phyloP scores from a whole-genome alignment of 208 protist genomes.

The Borovskyia barvae region DNA sequence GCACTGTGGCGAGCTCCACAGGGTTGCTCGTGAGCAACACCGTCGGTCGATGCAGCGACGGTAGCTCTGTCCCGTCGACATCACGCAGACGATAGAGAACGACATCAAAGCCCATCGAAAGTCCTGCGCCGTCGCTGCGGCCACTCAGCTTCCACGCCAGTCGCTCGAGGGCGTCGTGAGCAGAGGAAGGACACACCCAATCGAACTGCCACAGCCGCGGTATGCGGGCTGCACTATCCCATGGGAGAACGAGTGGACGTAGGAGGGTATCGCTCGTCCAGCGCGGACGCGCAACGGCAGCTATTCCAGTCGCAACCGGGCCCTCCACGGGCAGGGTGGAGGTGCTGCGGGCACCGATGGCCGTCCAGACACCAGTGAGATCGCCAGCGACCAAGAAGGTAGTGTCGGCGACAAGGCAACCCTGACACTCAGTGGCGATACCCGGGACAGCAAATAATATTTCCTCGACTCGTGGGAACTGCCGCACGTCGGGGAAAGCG shows the following conservation, averaged over 20 bases:
- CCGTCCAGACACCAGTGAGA: conserved; percentile 57
- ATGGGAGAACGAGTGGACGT: conserved; percentile 53
- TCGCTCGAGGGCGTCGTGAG: conserved; percentile 29
- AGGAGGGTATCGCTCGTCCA: conserved; percentile 27
- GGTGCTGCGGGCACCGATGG: not conserved
- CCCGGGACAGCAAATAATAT: conserved; percentile 89
- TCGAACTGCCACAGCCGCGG: conserved; percentile 55
- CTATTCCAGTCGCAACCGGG: not conserved
- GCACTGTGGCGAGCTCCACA: conserved; percentile 22
- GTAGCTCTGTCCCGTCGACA: conserved; percentile 45
- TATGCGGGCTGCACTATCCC: conserved; percentile 34
- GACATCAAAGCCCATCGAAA: conserved; percentile 53
- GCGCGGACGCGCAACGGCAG: not conserved
- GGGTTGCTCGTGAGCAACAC: conserved; percentile 57
- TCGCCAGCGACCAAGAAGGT: conserved; percentile 85
- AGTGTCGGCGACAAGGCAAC: conserved; percentile 85
- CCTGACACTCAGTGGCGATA: conserved; percentile 78
- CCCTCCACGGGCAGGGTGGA: too few species aligned
- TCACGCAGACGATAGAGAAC: conserved; percentile 57
- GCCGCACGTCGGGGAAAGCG: conserved; percentile 48
- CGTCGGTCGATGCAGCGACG: conserved; percentile 45
- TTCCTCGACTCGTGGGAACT: conserved; percentile 82
- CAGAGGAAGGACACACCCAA: conserved; percentile 62
- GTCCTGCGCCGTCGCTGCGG: conserved; percentile 5
- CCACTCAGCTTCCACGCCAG: conserved; percentile 1